These are phyloP conservation scores for Sanghuangporus weigelae DNA, from an alignment of 1,284 basidiomycete species.

Conservation along the genomic window DNA sequence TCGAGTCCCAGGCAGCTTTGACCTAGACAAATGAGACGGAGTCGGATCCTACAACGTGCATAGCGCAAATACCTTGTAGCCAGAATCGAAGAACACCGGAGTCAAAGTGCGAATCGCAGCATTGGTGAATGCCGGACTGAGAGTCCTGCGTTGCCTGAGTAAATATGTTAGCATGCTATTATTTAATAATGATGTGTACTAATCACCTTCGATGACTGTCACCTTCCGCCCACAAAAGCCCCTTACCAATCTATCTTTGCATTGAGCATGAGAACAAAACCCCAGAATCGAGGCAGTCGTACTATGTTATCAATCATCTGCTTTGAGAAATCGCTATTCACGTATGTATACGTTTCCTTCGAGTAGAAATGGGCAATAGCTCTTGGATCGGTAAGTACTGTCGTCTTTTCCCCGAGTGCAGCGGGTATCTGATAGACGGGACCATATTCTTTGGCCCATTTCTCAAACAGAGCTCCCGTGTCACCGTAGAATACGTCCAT, in stretches of 20 bases:
- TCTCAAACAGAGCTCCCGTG: constrained; percentile 24
- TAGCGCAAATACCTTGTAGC: constrained; percentile 38
- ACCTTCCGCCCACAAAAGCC: constrained; percentile 46
- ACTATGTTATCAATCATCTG: constrained; percentile 39
- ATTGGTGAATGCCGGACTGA: constrained; percentile 38
- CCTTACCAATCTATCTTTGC: constrained; percentile 39
- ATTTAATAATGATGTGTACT: background rate
- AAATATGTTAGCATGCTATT: background rate
- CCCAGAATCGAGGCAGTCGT: constrained; percentile 20
- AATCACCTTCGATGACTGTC: constrained; percentile 39
- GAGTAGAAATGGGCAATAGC: constrained; percentile 48
- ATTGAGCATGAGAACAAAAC: background rate
- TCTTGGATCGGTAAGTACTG: constrained; percentile 50
- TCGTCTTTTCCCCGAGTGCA: constrained; percentile 33
- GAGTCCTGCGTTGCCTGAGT: constrained; percentile 35
- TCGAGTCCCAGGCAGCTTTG: constrained; percentile 45
- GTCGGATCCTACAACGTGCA: background rate
- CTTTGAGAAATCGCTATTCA: constrained; percentile 33
- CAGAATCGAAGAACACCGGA: constrained; percentile 37
- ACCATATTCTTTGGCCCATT: constrained; percentile 42
- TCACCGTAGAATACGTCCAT: constrained; percentile 14
- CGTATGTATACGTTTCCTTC: constrained; percentile 45
- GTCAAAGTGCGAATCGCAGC: constrained; percentile 33
- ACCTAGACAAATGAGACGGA: constrained; percentile 29
- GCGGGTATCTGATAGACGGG: constrained; percentile 38